A percentile compares a stretch with the other conserved stretches of the same genome.
Evolutionary conservation across 305 asterid species (phyloP).

Genomic region (Fraxinus platypoda): DNA sequence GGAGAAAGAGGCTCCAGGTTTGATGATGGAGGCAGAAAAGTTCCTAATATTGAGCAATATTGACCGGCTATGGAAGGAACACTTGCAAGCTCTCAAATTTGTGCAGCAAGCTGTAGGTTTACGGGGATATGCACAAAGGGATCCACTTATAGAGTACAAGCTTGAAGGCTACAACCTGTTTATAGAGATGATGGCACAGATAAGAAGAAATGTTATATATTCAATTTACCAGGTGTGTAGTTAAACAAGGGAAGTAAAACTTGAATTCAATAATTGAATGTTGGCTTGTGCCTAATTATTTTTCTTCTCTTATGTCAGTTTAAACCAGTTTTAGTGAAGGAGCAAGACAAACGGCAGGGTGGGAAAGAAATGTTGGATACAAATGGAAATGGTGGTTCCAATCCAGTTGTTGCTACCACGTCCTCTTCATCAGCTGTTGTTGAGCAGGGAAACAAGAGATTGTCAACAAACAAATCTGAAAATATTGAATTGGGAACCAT

Average conservation of each 20-base stretch:
- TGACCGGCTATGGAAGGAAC: constrained; percentile 97
- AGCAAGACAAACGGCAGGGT: constrained; percentile 41
- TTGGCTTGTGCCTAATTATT: constrained; percentile 12
- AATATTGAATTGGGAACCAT: constrained; percentile 8
- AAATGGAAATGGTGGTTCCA: constrained; percentile 45
- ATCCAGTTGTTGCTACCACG: constrained; percentile 30
- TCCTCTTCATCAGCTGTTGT: constrained; percentile 46
- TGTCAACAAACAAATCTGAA: constrained; percentile 13
- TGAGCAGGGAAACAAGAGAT: constrained; percentile 36
- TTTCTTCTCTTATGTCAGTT: constrained; percentile 48
- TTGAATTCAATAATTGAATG: background rate
- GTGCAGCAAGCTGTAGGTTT: constrained; percentile 98
- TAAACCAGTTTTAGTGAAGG: constrained; percentile 83
- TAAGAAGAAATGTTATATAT: constrained; percentile 91
- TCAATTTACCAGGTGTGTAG: constrained; percentile 83
- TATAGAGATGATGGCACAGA: constrained; percentile 98
- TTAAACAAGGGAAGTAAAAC: background rate
- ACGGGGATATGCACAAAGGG: constrained; percentile 98
- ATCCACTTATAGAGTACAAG: constrained; percentile 95
- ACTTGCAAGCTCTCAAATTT: constrained; percentile 96
- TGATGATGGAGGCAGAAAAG: constrained; percentile 97
- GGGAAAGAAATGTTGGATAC: constrained; percentile 35
- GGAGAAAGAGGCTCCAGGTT: constrained; percentile 90
- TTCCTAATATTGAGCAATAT: constrained; percentile 84
- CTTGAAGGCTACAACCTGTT: constrained; percentile 98